These are phyloP conservation scores for Rhytidhysteron rufulum DNA, from an alignment of 2,329 filamentous ascomycete genomes.

Conservation along the genomic window DNA sequence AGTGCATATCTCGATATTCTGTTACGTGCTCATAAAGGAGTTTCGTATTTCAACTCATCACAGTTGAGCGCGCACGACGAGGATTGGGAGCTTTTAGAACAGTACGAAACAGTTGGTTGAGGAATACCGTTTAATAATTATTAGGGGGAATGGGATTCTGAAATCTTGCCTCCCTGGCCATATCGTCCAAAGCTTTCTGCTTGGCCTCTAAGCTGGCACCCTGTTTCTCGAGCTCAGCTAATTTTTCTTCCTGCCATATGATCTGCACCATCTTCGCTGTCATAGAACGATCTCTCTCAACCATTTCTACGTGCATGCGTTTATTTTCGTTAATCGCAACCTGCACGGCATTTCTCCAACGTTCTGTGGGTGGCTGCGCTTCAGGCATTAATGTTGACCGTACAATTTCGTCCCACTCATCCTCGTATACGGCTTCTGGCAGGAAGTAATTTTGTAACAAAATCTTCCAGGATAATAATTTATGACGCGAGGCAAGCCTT, in stretches of 20 bases:
- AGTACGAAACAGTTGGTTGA: too few species aligned
- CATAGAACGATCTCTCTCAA: conserved; percentile 26
- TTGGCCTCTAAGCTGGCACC: not conserved
- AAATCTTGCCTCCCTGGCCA: too few species aligned
- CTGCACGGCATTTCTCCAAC: conserved; percentile 29
- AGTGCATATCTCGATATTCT: too few species aligned
- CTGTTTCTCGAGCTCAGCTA: conserved; percentile 36
- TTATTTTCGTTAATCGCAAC: conserved; percentile 15
- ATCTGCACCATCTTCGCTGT: conserved; percentile 44
- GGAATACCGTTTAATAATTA: too few species aligned
- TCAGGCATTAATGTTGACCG: conserved; percentile 8
- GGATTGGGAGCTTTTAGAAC: too few species aligned
- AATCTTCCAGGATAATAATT: conserved; percentile 37
- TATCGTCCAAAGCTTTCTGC: not conserved
- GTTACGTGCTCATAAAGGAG: too few species aligned
- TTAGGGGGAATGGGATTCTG: too few species aligned
- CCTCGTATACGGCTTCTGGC: conserved; percentile 41
- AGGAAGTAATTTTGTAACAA: conserved; percentile 41
- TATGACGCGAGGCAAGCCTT: conserved; percentile 45
- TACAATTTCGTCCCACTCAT: conserved; percentile 46
- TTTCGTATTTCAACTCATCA: too few species aligned
- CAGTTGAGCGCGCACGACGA: too few species aligned
- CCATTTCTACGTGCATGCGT: conserved; percentile 13
- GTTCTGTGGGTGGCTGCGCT: conserved; percentile 10
- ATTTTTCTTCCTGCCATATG: conserved; percentile 45